Percentiles rank a stretch among this genome's conserved stretches.
phyloP scores from a whole-genome alignment of 371 early-diverging fungal genomes.

The Phascolomyces articulosus region DNA sequence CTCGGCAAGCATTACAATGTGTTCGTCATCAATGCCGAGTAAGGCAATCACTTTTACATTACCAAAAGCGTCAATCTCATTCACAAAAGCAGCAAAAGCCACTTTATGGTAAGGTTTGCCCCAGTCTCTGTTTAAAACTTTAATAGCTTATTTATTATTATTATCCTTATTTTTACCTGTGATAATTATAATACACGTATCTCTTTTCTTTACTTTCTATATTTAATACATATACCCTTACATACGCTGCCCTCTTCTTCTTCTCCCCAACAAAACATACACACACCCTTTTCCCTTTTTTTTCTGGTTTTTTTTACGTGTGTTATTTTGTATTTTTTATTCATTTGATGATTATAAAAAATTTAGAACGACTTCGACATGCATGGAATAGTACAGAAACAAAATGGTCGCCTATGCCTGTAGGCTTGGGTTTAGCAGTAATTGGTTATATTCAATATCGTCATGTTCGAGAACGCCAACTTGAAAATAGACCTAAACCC shows the following conservation, averaged over 20 bases:
- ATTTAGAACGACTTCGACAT: slow-evolving; percentile 28
- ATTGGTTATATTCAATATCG: slow-evolving; percentile 72
- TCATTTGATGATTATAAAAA: not conserved
- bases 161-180: not conserved
- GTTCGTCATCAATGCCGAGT: not conserved
- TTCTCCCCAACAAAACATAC: no score
- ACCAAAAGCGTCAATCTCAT: not conserved
- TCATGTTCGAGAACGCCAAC: slow-evolving; percentile 45
- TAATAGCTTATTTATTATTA: not conserved
- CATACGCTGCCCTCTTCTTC: no score
- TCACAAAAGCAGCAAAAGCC: slow-evolving; percentile 1
- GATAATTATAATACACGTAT: no score
- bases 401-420: slow-evolving; percentile 80
- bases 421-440: slow-evolving; percentile 78
- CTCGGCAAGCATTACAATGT: not conserved
- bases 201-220: no score
- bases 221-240: no score
- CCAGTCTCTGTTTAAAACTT: not conserved
- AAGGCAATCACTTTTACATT: not conserved
- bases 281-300: no score
- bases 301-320: not conserved
- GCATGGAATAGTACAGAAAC: slow-evolving; percentile 63
- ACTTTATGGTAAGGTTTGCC: not conserved
- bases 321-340: not conserved
- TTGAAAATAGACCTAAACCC: slow-evolving; percentile 24